Evolutionary conservation across 129 eudicot genomes (phyloP), one percentile per base, ranked within the genome.

Genomic region (Arctium lappa): DNA sequence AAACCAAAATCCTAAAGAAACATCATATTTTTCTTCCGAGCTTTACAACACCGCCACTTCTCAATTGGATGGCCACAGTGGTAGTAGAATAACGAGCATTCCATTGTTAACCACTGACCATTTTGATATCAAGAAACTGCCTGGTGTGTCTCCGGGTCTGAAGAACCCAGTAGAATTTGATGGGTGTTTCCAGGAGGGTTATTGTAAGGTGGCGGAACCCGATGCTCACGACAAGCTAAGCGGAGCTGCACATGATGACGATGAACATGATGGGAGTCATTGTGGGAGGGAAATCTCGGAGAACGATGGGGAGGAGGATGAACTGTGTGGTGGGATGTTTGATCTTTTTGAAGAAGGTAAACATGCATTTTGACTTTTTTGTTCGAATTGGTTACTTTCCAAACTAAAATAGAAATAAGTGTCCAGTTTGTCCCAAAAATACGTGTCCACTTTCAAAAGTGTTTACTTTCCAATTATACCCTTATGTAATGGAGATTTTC

Each of bases 331-430:
- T 79, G 92, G 87, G 38, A 83, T 90, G 87, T 92, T 92, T 87
- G 90, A 88, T 37, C 88, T 83, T 86, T 88, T 88, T 66, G 94
- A 88, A 88, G 87, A 88, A 85, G 94, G 91, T 90, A 90, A 15
- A 38, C 37, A 7, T 39, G 11, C 65, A 34, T 38, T 60, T 62
- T 78, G 79, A 62, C 74, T 72, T 84, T 65, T 83, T 22, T 39
- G 13, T 76, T 60, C 42, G 30, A n/a, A 72, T 16, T 27, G 8
- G 22, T 69, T 44, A 69, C 18, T 44, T 42, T 18, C 44, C 50
- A 9, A 70, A 63, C 66, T 15, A 16, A 60, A 60, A n/a, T 60
- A 6, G 0, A 56, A 56, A 56, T n/a, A 5, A 15, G 1, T 16
- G 29, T 56, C 8, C 66, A 53, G 66, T 56, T 56, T 56, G 29